phyloP scores from a whole-genome alignment of 306 rosid species.

The Dalbergia oliveri region DNA sequence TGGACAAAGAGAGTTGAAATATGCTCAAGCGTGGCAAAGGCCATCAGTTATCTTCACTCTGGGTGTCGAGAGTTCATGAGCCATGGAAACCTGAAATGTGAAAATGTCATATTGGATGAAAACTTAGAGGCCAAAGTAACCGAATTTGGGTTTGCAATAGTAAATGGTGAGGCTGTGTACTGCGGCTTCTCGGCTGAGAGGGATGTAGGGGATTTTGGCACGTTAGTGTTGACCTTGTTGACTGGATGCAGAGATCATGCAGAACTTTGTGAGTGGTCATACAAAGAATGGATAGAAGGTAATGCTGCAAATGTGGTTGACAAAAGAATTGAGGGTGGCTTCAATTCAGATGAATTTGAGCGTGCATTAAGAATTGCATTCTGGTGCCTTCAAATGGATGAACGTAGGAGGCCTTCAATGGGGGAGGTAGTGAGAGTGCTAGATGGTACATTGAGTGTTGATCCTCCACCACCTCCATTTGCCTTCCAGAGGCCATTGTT shows the following conservation, averaged over 20 bases:
- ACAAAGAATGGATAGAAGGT: slow-evolving; percentile 71
- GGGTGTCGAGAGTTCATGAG: slow-evolving; percentile 81
- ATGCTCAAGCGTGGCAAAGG: slow-evolving; percentile 75
- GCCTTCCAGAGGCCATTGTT: slow-evolving; percentile 26
- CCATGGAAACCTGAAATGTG: slow-evolving; percentile 76
- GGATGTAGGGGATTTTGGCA: slow-evolving; percentile 78
- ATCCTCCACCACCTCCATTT: slow-evolving; percentile 79
- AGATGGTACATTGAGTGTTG: slow-evolving; percentile 73
- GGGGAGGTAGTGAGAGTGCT: slow-evolving; percentile 80
- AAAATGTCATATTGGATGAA: slow-evolving; percentile 73
- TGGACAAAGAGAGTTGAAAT: slow-evolving; percentile 78
- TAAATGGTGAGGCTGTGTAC: slow-evolving; percentile 49
- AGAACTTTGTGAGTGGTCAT: slow-evolving; percentile 67
- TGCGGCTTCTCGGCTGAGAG: slow-evolving; percentile 64
- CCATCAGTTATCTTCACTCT: slow-evolving; percentile 73
- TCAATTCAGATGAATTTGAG: slow-evolving; percentile 61
- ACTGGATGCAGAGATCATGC: slow-evolving; percentile 52
- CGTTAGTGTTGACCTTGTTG: slow-evolving; percentile 64
- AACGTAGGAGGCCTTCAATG: slow-evolving; percentile 71
- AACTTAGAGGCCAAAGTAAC: slow-evolving; percentile 65
- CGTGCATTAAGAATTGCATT: slow-evolving; percentile 73
- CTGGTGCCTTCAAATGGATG: slow-evolving; percentile 85
- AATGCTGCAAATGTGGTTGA: slow-evolving; percentile 60
- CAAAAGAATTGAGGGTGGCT: slow-evolving; percentile 58
- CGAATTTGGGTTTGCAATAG: slow-evolving; percentile 70